These are phyloP conservation scores for Neurospora sublineolata DNA, from an alignment of 495 filamentous ascomycete species.

Conservation along the genomic window DNA sequence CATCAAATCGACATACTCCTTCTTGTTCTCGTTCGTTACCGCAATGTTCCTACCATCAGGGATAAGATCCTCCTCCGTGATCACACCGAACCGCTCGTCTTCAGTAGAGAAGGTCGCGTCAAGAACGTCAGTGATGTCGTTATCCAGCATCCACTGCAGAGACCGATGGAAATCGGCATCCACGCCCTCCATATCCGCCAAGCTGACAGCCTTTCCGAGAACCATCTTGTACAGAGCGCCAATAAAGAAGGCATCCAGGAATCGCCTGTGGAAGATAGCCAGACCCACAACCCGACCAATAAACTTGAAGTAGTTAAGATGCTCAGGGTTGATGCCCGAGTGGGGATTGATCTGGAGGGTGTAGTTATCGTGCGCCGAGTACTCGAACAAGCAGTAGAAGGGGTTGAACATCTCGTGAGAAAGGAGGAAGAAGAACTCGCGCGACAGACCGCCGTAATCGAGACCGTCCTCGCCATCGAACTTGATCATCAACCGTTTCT, in stretches of 20 bases:
- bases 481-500: slow-evolving; percentile 98
- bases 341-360: slow-evolving; percentile 99
- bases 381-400: slow-evolving; percentile 99
- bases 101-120: slow-evolving; percentile 93
- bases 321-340: slow-evolving; percentile 97
- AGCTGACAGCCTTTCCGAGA: slow-evolving; percentile 77
- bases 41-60: slow-evolving; percentile 81
- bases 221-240: slow-evolving; percentile 99
- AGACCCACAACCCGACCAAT: slow-evolving; percentile 96
- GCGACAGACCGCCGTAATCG: slow-evolving; percentile 95
- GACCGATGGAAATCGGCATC: slow-evolving; percentile 95
- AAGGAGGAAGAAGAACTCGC: slow-evolving; percentile 99
- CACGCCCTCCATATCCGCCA: slow-evolving; percentile 98
- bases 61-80: slow-evolving; percentile 83
- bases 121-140: slow-evolving; percentile 81
- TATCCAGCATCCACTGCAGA: slow-evolving; percentile 93
- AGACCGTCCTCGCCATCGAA: slow-evolving; percentile 97
- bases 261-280: slow-evolving; percentile 95
- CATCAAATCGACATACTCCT: slow-evolving; percentile 89
- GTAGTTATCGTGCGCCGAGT: slow-evolving; percentile 99
- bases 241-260: slow-evolving; percentile 99
- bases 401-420: slow-evolving; percentile 99
- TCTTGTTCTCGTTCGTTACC: slow-evolving; percentile 95
- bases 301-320: slow-evolving; percentile 99
- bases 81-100: slow-evolving; percentile 94